A percentile compares a stretch with the other conserved stretches of the same genome.
Evolutionary conservation across 2,329 filamentous ascomycete genomes (phyloP).

Genomic region (Tolypocladium amazonense): DNA sequence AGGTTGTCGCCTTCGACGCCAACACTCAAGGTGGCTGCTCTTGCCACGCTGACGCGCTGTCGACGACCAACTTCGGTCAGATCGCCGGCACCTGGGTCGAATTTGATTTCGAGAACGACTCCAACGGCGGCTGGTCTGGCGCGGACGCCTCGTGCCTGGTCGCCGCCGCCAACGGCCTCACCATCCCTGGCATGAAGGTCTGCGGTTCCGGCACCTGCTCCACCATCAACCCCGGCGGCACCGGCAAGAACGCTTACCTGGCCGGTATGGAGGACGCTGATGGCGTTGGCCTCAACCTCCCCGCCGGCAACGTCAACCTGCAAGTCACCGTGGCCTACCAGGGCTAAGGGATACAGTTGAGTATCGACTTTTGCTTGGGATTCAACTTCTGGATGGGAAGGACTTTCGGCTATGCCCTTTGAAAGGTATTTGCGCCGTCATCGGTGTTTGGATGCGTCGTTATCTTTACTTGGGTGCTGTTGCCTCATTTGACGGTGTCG

Average conservation of each 20-base stretch:
- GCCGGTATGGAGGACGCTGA: conserved; percentile 24
- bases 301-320: conserved; percentile 16
- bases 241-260: conserved; percentile 27
- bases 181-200: conserved; percentile 26
- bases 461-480: neutral
- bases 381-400: neutral
- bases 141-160: conserved; percentile 40
- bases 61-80: conserved; percentile 26
- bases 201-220: conserved; percentile 30
- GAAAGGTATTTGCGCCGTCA: neutral
- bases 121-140: conserved; percentile 39
- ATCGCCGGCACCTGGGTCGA: conserved; percentile 37
- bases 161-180: conserved; percentile 19
- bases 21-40: conserved; percentile 39
- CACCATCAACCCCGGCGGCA: conserved; percentile 23
- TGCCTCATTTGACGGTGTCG: neutral
- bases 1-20: conserved; percentile 32
- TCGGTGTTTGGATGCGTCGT: conserved; percentile 7
- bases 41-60: conserved; percentile 24
- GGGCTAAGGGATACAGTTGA: neutral
- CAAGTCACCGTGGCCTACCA: conserved; percentile 20
- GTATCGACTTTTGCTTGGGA: neutral
- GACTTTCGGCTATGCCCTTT: neutral
- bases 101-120: conserved; percentile 33
- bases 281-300: conserved; percentile 29